phyloP scores from a whole-genome alignment of 2,329 filamentous ascomycete species.

The Colletotrichum filicis region DNA sequence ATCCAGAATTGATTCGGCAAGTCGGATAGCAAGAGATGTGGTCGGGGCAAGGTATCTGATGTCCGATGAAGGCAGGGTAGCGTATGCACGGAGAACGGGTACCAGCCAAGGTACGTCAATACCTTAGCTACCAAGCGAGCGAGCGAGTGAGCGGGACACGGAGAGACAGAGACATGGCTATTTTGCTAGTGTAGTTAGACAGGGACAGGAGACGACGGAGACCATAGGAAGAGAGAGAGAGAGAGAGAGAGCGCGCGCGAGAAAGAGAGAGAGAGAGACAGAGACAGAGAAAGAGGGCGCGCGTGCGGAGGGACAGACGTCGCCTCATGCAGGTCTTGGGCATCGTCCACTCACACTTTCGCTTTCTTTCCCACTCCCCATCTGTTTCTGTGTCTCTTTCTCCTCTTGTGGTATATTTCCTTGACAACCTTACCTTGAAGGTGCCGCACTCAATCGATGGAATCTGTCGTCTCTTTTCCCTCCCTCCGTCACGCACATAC shows the following conservation, averaged over 20 bases:
- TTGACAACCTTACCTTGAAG: background rate
- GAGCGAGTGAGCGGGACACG: slow-evolving; percentile 19
- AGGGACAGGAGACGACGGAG: slow-evolving; percentile 2
- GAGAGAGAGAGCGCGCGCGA: background rate
- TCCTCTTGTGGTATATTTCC: background rate
- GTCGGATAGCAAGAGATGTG: slow-evolving; percentile 12
- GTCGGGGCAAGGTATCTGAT: slow-evolving; percentile 22
- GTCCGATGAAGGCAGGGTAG: slow-evolving; percentile 25
- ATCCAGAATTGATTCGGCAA: background rate
- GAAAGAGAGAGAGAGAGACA: background rate
- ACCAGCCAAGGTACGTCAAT: slow-evolving; percentile 20
- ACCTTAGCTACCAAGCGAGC: background rate
- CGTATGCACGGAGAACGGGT: slow-evolving; percentile 24
- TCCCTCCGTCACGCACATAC: background rate
- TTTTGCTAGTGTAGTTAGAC: background rate
- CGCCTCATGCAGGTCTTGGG: slow-evolving; percentile 17
- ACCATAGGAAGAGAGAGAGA: background rate
- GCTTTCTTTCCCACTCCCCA: background rate
- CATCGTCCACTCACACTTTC: slow-evolving; percentile 11
- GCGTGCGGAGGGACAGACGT: background rate
- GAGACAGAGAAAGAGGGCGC: background rate
- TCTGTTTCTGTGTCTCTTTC: background rate
- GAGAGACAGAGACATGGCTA: slow-evolving; percentile 2
- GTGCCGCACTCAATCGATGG: background rate
- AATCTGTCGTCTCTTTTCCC: background rate